Evolutionary conservation across 2,329 filamentous ascomycete genomes (phyloP), one percentile per base, ranked within the genome.

Genomic region (Neonectria faginata): DNA sequence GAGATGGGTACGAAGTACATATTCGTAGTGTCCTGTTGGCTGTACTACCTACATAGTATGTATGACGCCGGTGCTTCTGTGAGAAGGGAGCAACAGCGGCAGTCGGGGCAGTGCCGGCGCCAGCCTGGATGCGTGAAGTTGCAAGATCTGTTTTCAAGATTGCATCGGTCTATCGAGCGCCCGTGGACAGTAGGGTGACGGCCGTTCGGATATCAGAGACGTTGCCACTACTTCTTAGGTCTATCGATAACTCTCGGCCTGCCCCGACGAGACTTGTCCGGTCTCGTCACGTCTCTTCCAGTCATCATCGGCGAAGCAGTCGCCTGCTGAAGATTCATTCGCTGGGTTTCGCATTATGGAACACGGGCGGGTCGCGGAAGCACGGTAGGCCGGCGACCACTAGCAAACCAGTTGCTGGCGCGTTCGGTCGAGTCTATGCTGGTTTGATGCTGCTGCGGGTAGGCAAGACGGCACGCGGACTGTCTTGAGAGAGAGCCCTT

Each of bases 241-340:
- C 33, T 14, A 18, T 50, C 54, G 41, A 25, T 25, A 44, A 39
- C 44, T 14, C 45, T 50, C 52, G 27, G 52, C 44, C 42, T 61
- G 58, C 51, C 51, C 51, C 58, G 52, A 39, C 31, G 22, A 55
- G 42, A 41, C 58, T 36, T 27, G 47, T 48, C 41, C 56, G 18
- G 44, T 48, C 16, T 60, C 56, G 50, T 36, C 60, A 36, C 25
- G 42, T 36, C 57, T 51, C 22, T 59, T 57, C 55, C 20, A 50
- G 31, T 39, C 36, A 39, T 39, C 14, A 39, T 56, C 45, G 36
- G 50, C 31, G 50, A 60, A 54, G 53, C 42, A 65, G 25, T 41
- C 44, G 27, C 39, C 47, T 41, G 52, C 66, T 62, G 68, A 70
- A 65, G 27, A 60, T 66, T 62, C 57, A 60, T 66, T 62, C 57